Base-by-base conservation (phyloP, 805 yeast species). In the Saccharomycopsis malanga region DNA sequence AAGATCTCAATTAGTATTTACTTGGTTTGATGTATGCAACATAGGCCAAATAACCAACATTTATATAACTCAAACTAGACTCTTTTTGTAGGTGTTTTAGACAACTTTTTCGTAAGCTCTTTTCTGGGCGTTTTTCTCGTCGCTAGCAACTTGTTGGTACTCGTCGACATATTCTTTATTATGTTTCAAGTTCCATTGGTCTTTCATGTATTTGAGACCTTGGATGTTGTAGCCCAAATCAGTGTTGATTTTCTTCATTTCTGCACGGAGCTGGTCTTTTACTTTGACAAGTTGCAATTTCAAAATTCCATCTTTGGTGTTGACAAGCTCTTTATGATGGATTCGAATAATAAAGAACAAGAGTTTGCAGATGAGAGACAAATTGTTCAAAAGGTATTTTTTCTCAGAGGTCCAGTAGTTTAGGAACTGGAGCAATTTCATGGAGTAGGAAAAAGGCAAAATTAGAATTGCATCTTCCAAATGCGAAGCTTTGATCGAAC, bases 381-480 rank as follows among this genome's bases (percentile, higher is more conserved):
- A 61, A 56, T 79, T 73, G 45, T 69, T 69, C 42, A 72, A 70
- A 29, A 76, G 57, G 48, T 76, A 68, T 48, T 66, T 62, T 36
- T 69, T 63, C 23, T 67, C 67, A 46, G 61, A 59, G 34, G 93
- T 77, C 87, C 96, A 89, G 24, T 77, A 71, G 53, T 79, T 82
- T 45, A 93, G 77, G 56, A 88, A 84, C 55, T 72, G 72, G 53
- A 93, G 71, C 43, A 93, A 71, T 54, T 76, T 77, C 47, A 81
- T 61, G 2, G 89, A 81, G 63, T 81, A 83, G 9, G 95, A 87
- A 58, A 91, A 89, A 27, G 98, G 96, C 45, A 93, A 70, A 1
- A 93, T 95, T 40, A 93, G 66, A 46, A 93, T 71, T 1, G 98
- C 95, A 65, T 93, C 99, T 57, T 91, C 96, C 30, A 93, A 67